Base-by-base conservation (phyloP, 164 flowering plant species). In the Macadamia tetraphylla region DNA sequence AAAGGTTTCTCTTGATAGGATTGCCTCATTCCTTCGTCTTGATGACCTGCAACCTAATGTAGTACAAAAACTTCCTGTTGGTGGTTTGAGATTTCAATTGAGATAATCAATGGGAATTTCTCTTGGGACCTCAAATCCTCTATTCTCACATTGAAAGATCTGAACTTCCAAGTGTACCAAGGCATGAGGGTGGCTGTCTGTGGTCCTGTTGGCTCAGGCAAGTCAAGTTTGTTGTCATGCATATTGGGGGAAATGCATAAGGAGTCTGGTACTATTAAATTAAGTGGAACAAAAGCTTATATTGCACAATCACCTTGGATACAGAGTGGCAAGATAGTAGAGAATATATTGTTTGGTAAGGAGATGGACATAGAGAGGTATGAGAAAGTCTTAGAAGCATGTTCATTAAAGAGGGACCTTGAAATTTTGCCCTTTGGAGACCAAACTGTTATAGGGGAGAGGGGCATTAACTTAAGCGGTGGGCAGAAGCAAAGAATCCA, bases 271-370 rank as follows among this genome's bases (percentile, higher is more conserved):
- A 67, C 62, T 5, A 18, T 87, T 63, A 81, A 72, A 70, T 29
- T 87, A 43, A 71, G 83, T 62, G 98, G 98, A 14, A 80, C 80
- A 17, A 92, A 84, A 76, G 92, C 92, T 1, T 92, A 88, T 77
- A 90, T 90, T 60, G 82, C 96, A 63, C 98, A 92, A 69, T 86
- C 93, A 3, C 86, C 98, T 31, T 92, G 98, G 96, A 90, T 92
- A 66, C 94, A 86, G 77, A 90, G 93, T 73, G 93, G 94, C 6
- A 92, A 75, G 72, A 85, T 92, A 32, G 92, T 84, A 71, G 95
- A 92, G 1, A 92, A 92, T 67, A 85, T 92, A 59, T 74, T 92
- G 79, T 92, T 90, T 73, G 90, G 95, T n/a, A 78, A 83, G 70
- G 82, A 79, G 73, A 90, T 92, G 96, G 83, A 88, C 57, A 73